Conservation (phyloP, 1,284 basidiomycete genomes). For the Sporisorium exsertum region DNA sequence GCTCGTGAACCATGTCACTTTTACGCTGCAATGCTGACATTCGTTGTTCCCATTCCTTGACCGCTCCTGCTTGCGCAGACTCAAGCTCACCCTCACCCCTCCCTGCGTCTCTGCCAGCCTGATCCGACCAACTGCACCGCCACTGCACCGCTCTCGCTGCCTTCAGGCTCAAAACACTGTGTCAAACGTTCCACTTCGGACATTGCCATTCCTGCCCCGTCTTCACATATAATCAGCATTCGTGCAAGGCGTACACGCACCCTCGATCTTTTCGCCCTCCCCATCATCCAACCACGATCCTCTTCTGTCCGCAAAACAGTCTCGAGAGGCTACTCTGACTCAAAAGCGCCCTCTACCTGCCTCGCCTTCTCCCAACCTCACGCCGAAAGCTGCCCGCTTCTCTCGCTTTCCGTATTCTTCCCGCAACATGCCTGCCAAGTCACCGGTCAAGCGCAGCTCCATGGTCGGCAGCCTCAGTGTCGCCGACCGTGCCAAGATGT, state of each 20-base stretch:
- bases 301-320: conserved; percentile 10
- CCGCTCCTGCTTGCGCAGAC: background rate
- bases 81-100: background rate
- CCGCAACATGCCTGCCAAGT: conserved; percentile 14
- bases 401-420: conserved; percentile 6
- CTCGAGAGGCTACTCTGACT: background rate
- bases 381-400: conserved; percentile 11
- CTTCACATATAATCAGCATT: conserved; percentile 6
- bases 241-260: conserved; percentile 19
- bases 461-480: conserved; percentile 29
- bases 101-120: background rate
- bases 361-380: conserved; percentile 4
- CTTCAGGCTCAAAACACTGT: background rate
- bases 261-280: conserved; percentile 17
- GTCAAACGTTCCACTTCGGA: background rate
- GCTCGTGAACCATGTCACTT: no score
- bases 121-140: background rate
- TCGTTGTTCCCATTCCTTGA: no score
- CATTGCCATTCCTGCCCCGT: background rate
- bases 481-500: conserved; percentile 31
- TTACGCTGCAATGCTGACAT: no score
- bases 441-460: conserved; percentile 23
- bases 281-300: conserved; percentile 17
- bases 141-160: background rate
- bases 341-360: conserved; percentile 7